Evolutionary conservation across 2,329 filamentous ascomycete genomes (phyloP), one percentile per base, ranked within the genome.

Genomic region (Penicillium sp.): DNA sequence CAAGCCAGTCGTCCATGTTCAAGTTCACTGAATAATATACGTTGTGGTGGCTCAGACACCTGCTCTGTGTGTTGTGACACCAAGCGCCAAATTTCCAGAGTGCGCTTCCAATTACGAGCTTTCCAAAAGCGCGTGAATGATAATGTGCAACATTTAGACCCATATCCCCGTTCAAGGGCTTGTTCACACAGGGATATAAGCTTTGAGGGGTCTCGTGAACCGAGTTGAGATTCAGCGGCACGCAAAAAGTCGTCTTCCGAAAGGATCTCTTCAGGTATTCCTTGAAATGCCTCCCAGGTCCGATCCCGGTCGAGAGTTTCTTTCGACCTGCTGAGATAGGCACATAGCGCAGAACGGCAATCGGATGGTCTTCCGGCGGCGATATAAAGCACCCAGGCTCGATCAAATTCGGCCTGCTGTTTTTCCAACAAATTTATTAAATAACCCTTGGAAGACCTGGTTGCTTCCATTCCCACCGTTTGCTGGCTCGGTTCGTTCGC

Each of bases 281-380:
- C 60, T 33, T 80, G 70, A 67, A 86, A 86, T 9, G 86, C 62
- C n/a, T 75, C 64, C 53, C 80, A 74, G 19, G 78, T 74, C 51
- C 82, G 79, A 60, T 77, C 75, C 15, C 78, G 73, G 68, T 85
- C 78, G 26, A 76, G 53, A 2, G 70, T 38, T 13, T 72, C 65
- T 45, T 68, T 61, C 12, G 82, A 83, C n/a, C 63, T 67, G 8
- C 77, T 75, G 13, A 84, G 65, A 65, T 77, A 80, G 7, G 65
- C 66, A 56, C 82, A 75, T 37, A 79, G 65, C 51, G 66, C 64
- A 28, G 71, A 67, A 33, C 64, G 70, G 40, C 71, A 54, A 19
- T 72, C 63, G 12, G 61, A 35, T 7, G 74, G 75, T n/a, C 68
- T 61, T 17, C 73, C 73, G 42, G 72, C 72, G 19, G 66, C 65